Evolutionary conservation across 306 rosid species (phyloP), one percentile per base, ranked within the genome.

Genomic region (Fagus crenata): DNA sequence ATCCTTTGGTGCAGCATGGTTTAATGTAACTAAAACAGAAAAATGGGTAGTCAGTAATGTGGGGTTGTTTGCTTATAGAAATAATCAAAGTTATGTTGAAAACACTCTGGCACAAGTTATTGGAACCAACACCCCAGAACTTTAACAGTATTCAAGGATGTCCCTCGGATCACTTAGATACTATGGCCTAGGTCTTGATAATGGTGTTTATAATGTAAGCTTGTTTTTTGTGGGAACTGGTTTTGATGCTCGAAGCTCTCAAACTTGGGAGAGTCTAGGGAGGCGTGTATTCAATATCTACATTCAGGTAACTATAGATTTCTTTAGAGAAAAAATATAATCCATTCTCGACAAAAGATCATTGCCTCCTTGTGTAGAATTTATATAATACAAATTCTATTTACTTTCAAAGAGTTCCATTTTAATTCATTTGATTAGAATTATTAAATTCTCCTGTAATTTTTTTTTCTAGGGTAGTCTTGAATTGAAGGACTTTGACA

Each of bases 41-140:
- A 87, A 86, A 84, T 88, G 98, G 98, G 96, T 81, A 11, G 90
- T 87, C 67, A 93, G 97, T 72, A 93, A 91, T 40, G 89, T 89
- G 22, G 97, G 98, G 73, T 56, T 41, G 9, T 93, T 88, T 68
- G 74, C 84, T 0, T 82, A 83, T 5, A 71, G 0, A 64, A 78
- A 0, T 53, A 73, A 71, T 72, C 76, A 79, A 77, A 1, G 0
- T 3, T 91, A 33, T 75, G 78, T 33, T 15, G 3, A 6, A 39
- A 77, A 60, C 56, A 75, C 0, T 49, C 80, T 77, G 2, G 5
- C 81, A 72, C 78, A 49, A 79, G 71, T 55, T 73, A 93, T 75
- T 7, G 81, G 71, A 73, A 88, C 58, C 0, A 14, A 1, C 33
- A 63, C 69, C 9, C 69, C 92, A 0, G 95, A 83, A 75, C 84